Conservation (phyloP, 2,329 filamentous ascomycete genomes). For the Trichoderma guizhouense region DNA sequence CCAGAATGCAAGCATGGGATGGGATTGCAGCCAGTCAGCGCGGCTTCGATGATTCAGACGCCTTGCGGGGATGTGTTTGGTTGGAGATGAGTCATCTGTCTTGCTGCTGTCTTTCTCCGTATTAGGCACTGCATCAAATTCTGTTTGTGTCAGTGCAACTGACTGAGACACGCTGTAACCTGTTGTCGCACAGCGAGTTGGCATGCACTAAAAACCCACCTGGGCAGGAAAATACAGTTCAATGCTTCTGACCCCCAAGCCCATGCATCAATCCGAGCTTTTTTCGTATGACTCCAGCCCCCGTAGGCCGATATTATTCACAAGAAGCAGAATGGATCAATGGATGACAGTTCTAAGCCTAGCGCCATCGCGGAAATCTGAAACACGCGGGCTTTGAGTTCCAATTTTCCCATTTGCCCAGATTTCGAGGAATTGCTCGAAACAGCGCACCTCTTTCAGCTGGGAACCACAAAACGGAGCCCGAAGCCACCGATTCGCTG, state of each 20-base stretch:
- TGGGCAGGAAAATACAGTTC: not conserved
- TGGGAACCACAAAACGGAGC: not conserved
- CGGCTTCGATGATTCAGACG: conserved; percentile 9
- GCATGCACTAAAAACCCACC: not conserved
- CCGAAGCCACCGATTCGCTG: conserved; percentile 13
- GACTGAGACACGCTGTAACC: not conserved
- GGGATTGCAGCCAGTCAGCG: conserved; percentile 10
- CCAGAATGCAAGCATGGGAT: not conserved
- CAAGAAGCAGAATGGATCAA: not conserved
- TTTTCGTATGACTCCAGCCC: not conserved
- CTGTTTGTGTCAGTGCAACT: not conserved
- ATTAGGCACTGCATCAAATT: not conserved
- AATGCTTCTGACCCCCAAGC: not conserved
- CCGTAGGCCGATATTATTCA: not conserved
- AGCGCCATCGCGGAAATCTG: conserved; percentile 15
- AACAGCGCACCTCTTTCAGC: not conserved
- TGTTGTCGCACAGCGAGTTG: not conserved
- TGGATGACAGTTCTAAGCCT: not conserved
- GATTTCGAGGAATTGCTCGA: not conserved
- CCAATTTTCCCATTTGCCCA: conserved; percentile 5
- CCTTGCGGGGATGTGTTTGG: not conserved
- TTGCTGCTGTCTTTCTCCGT: not conserved
- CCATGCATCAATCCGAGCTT: not conserved
- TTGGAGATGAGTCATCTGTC: conserved; percentile 8
- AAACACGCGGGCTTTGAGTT: conserved; percentile 8